Evolutionary conservation across 1,284 basidiomycete species (phyloP), one percentile per base, ranked within the genome.

Genomic region (Mycena sp.): DNA sequence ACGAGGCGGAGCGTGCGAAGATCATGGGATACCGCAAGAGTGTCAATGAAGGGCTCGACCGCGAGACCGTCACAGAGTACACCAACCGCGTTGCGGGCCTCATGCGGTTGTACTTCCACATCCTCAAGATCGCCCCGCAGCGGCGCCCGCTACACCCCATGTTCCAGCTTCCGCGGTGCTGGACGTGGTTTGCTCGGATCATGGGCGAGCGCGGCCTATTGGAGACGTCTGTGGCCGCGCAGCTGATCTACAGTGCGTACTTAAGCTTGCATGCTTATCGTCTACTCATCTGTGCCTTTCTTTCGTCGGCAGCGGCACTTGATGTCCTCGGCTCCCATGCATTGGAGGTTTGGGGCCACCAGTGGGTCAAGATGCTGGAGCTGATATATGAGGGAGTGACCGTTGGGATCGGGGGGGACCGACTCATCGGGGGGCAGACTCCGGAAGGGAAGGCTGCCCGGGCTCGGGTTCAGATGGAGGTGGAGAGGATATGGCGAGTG

Each of bases 81-180:
- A 83, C 85, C 23, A 82, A 83, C 45, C 87, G 97, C n/a, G 85
- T 98, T 68, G 80, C 87, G 28, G 95, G 95, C 6, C 87, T 96
- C 48, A 84, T 95, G 81, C 87, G 95, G 11, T 87, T 99, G 23
- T 99, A 98, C 80, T 94, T 95, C 74, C 85, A 90, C 9, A 87
- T 98, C 59, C 75, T 96, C 40, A 84, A 79, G 63, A 78, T 80
- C 23, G 69, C 72, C 10, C 67, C 73, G 25, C 79, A 80, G 21
- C 70, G 76, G 52, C 72, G 73, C 56, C 82, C 85, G n/a, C 69
- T 82, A 61, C 77, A 85, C 44, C 72, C 70, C 25, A 78, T 85
- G 76, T 90, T 87, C 74, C 87, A 87, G 68, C 77, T 89, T 32
- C 80, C 87, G 0, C 79, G 88, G 32, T 84, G 84, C 62, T 94